Evolutionary conservation across 164 flowering plant genomes (phyloP), one percentile per base, ranked within the genome.

Genomic region (Magnolia sinica): DNA sequence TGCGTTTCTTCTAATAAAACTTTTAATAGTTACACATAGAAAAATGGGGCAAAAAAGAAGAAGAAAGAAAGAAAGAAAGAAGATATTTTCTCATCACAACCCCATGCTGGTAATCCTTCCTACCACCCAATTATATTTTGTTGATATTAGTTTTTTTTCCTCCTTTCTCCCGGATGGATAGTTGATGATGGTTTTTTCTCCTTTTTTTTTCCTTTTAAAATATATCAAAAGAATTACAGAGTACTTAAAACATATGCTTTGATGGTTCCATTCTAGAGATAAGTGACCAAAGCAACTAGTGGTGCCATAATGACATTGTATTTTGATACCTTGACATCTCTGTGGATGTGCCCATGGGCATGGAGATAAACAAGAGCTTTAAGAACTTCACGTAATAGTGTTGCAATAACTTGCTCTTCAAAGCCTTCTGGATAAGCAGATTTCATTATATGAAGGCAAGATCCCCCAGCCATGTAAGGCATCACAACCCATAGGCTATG

Each of bases 401-500:
- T 89, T 16, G 95, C 94, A 84, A 96, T 94, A 77, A 90, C 91
- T 73, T 91, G 89, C 83, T 96, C 91, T 76, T 94, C 98, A 87
- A 96, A 89, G 52, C 99, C 99, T 52, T 94, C 97, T 24, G 93
- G 88, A 82, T 83, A 82, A 78, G 88, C 73, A 72, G 93, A 79
- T 81, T 94, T 93, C 89, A 96, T 94, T 77, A 96, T 91, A 78
- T 93, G 96, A 78, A 92, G 93, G 77, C 98, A 92, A 69, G 99
- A 96, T 8, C 99, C 99, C 24, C 92, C 95, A 76, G 91, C 90
- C 99, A 96, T 94, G 84, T 89, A 96, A 20, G 99, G 98, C 97
- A 91, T 94, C 79, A 84, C 86, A 76, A 81, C 79, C 84, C 86
- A 84, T 64, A 84, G 86, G 72, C 74, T 70, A 50, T 74, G 78